Conservation (phyloP, 306 rosid species). For the Crataegus laevigata region DNA sequence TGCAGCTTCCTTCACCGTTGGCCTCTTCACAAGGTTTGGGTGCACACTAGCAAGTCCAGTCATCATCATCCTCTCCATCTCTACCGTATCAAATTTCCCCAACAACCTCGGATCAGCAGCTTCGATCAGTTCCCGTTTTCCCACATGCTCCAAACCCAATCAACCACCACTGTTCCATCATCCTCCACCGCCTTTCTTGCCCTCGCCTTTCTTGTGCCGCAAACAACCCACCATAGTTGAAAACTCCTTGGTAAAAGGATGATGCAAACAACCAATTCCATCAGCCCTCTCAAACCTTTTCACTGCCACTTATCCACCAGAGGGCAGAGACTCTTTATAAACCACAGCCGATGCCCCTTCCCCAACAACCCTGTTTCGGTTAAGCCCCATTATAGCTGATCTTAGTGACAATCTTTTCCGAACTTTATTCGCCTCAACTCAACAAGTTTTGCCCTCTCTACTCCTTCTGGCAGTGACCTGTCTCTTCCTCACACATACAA, state of each 20-base stretch:
- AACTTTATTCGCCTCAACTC: conserved; percentile 35
- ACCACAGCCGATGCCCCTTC: conserved; percentile 77
- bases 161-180: too few species aligned
- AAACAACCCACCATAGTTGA: conserved; percentile 70
- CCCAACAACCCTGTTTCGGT: conserved; percentile 52
- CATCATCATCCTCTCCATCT: too few species aligned
- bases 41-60: too few species aligned
- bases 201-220: conserved; percentile 74
- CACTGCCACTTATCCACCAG: conserved; percentile 66
- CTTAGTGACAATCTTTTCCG: conserved; percentile 60
- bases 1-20: too few species aligned
- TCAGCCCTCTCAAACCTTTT: conserved; percentile 50
- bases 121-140: too few species aligned
- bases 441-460: conserved; percentile 17
- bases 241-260: conserved; percentile 62
- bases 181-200: too few species aligned
- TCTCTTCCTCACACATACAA: conserved; percentile 30
- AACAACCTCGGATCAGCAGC: too few species aligned
- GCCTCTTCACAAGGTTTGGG: too few species aligned
- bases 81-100: too few species aligned
- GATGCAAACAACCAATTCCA: conserved; percentile 19
- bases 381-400: conserved; percentile 72
- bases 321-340: conserved; percentile 64
- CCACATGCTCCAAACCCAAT: too few species aligned
- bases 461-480: conserved; percentile 1